Base-by-base conservation (phyloP, 371 early-diverging fungal species). In the Caulochytrium protostelioides region DNA sequence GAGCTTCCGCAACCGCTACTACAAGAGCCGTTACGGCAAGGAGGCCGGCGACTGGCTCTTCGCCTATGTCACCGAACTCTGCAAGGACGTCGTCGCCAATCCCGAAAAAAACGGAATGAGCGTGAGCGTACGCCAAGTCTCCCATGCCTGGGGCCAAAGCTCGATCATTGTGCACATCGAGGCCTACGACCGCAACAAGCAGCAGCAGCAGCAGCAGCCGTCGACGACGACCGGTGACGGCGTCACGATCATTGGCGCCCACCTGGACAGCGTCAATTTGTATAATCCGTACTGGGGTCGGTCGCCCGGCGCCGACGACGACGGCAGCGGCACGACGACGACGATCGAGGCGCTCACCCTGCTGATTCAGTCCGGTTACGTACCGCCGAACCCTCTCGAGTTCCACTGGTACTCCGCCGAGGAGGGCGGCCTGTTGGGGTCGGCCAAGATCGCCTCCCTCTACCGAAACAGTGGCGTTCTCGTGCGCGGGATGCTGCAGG, bases 321-420 rank as follows among this genome's bases (percentile, higher is more conserved):
- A 83, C 59, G 90, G 84, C 22, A 74, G 76, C 36, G 95, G 95
- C 8, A 76, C 79, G 0, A 71, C 74, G 2, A 82, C 86, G 1
- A 80, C 81, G 29, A 56, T 86, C 28, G 86, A 87, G 50, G 71
- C 83, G 16, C 76, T 83, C 66, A 68, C 80, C 20, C 49, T 87
- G 2, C 58, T 84, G 20, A 39, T 50, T 18, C 31, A 55, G 6
- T 62, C 57, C 28, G 71, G 67, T 0, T 81, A 85, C 52, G 57
- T 53, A 16, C 90, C 87, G 12, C 47, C 60, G 26, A 60, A 79
- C 34, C 69, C 86, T 12, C 76, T 94, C 22, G 91, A 90, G 49
- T 87, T 90, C 65, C 91, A 89, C 54, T 94, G 83, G 82, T 90
- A 83, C 43, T 74, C 81, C 37, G 85, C 66, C 32, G 84, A 82